phyloP scores from a whole-genome alignment of 495 filamentous ascomycete species.

The Xylaria palmicola region DNA sequence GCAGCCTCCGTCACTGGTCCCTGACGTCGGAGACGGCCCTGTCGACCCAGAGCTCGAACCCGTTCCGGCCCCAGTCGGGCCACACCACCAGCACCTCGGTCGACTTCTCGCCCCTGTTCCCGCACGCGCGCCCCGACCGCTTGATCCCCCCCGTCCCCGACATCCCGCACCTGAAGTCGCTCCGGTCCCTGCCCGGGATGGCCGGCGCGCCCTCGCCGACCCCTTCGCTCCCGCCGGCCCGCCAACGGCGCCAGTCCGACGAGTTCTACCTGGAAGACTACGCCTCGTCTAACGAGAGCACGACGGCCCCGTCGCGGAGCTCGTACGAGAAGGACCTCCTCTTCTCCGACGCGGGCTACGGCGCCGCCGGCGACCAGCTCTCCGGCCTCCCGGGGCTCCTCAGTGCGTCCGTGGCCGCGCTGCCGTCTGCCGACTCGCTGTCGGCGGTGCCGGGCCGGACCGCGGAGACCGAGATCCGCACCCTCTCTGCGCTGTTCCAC shows the following conservation, averaged over 20 bases:
- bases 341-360: slow-evolving; percentile 41
- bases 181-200: background rate
- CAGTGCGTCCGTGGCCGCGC: slow-evolving; percentile 16
- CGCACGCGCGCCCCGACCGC: background rate
- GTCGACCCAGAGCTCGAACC: slow-evolving; percentile 40
- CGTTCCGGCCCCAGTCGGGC: slow-evolving; percentile 38
- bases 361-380: slow-evolving; percentile 30
- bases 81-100: slow-evolving; percentile 46
- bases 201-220: background rate
- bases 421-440: slow-evolving; percentile 1
- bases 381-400: slow-evolving; percentile 42
- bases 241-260: background rate
- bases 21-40: slow-evolving; percentile 40
- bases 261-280: slow-evolving; percentile 17
- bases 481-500: slow-evolving; percentile 12
- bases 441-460: slow-evolving; percentile 7
- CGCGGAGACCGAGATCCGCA: slow-evolving; percentile 5
- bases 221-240: background rate
- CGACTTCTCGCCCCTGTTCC: slow-evolving; percentile 29
- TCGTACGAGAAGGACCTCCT: slow-evolving; percentile 47
- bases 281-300: slow-evolving; percentile 15
- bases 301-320: slow-evolving; percentile 18
- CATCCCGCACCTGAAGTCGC: background rate
- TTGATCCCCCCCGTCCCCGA: slow-evolving; percentile 5
- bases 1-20: slow-evolving; percentile 40